phyloP scores from a whole-genome alignment of 352 stramenopile species.

The Globisporangium okanoganense region DNA sequence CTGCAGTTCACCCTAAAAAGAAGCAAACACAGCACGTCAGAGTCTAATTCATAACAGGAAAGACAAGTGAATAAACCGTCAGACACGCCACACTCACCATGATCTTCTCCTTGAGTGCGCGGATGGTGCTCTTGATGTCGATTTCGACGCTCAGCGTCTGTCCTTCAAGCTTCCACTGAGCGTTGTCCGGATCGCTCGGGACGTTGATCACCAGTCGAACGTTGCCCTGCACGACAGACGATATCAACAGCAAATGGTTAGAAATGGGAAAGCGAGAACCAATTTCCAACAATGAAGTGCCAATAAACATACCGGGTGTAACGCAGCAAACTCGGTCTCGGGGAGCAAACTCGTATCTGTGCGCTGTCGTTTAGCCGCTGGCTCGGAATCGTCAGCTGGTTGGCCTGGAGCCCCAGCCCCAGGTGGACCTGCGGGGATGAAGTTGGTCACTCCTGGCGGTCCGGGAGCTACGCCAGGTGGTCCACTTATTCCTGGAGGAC shows the following conservation, averaged over 20 bases:
- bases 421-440: not conserved
- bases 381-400: slow-evolving; percentile 34
- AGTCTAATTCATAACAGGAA: no score
- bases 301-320: slow-evolving; percentile 57
- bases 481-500: slow-evolving; percentile 12
- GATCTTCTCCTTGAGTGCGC: slow-evolving; percentile 91
- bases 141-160: slow-evolving; percentile 89
- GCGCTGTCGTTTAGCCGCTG: slow-evolving; percentile 65
- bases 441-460: slow-evolving; percentile 14
- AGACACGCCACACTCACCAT: slow-evolving; percentile 29
- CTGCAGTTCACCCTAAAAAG: slow-evolving; percentile 57
- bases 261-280: not conserved
- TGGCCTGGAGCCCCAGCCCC: slow-evolving; percentile 4
- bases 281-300: slow-evolving; percentile 2
- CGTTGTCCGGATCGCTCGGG: slow-evolving; percentile 85
- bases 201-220: slow-evolving; percentile 75
- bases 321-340: slow-evolving; percentile 71
- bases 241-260: slow-evolving; percentile 15
- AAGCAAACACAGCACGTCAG: not conserved
- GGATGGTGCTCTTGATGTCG: slow-evolving; percentile 88
- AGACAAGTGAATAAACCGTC: not conserved
- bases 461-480: slow-evolving; percentile 7
- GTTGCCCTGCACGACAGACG: slow-evolving; percentile 33
- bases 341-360: slow-evolving; percentile 63
- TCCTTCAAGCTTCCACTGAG: slow-evolving; percentile 92